These are phyloP conservation scores for Aspergillaceae sp. DNA, from an alignment of 2,329 filamentous ascomycete species.

Conservation along the genomic window DNA sequence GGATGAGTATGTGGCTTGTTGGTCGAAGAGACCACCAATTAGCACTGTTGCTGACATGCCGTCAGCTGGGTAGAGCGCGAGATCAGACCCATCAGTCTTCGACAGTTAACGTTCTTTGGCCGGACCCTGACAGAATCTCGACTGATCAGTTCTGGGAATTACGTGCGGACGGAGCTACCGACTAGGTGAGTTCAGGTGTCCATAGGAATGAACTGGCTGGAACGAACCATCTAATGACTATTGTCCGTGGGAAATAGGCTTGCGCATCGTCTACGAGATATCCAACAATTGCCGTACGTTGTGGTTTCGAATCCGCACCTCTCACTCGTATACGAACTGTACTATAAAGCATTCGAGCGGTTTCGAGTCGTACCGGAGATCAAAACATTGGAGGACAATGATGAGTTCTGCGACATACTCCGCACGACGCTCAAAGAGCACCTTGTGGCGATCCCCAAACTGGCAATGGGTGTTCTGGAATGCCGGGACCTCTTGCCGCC, in stretches of 20 bases:
- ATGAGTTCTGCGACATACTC: constrained; percentile 72
- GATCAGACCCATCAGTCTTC: constrained; percentile 87
- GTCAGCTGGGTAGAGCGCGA: constrained; percentile 84
- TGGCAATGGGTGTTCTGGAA: constrained; percentile 90
- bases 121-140: constrained; percentile 83
- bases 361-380: constrained; percentile 80
- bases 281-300: constrained; percentile 91
- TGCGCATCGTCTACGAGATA: constrained; percentile 89
- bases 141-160: constrained; percentile 90
- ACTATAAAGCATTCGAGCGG: constrained; percentile 91
- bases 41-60: constrained; percentile 4
- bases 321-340: constrained; percentile 89
- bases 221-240: too few relatives aligned
- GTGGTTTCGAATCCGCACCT: constrained; percentile 94
- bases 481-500: constrained; percentile 74
- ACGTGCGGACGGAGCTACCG: constrained; percentile 89
- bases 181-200: constrained; percentile 50
- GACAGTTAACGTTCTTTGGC: constrained; percentile 95
- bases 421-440: constrained; percentile 75
- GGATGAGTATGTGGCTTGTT: constrained; percentile 44
- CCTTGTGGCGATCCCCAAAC: constrained; percentile 82
- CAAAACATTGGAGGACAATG: constrained; percentile 79
- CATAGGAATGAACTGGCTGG: too few relatives aligned
- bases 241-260: constrained; percentile 46
- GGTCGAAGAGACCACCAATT: constrained; percentile 1